Evolutionary conservation across 2,329 filamentous ascomycete genomes (phyloP).

Genomic region (Cordyceps tenuipes): DNA sequence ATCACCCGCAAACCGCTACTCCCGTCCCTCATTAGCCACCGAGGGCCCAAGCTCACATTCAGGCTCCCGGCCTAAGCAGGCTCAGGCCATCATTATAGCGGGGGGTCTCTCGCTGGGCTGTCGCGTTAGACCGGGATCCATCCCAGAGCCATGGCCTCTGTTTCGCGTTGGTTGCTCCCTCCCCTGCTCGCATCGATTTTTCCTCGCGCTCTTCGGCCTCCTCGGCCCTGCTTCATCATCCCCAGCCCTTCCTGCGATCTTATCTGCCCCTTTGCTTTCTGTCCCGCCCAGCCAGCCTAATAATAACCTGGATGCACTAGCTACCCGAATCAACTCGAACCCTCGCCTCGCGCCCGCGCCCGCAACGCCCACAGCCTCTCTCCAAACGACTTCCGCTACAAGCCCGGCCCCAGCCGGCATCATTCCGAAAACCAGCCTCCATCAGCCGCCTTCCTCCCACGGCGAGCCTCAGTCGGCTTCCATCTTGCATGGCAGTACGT

Average conservation of each 20-base stretch:
- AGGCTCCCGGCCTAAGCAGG: constrained; percentile 7
- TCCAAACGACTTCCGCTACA: constrained; percentile 3
- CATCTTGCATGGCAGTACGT: constrained; percentile 7
- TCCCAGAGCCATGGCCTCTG: constrained; percentile 12
- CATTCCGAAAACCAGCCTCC: constrained; percentile 2
- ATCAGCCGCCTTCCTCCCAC: not conserved
- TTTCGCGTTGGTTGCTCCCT: constrained; percentile 11
- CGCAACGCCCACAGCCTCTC: not conserved
- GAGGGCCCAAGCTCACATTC: constrained; percentile 9
- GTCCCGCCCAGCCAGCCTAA: not conserved
- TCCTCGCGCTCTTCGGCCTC: not conserved
- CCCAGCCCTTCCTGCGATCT: not conserved
- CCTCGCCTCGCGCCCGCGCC: constrained; percentile 4
- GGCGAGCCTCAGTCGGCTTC: constrained; percentile 1
- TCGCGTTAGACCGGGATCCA: constrained; percentile 11
- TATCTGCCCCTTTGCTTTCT: not conserved
- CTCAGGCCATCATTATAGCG: constrained; percentile 12
- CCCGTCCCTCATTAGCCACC: constrained; percentile 6
- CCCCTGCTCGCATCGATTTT: constrained; percentile 7
- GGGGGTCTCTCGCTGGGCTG: constrained; percentile 6
- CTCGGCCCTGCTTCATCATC: not conserved
- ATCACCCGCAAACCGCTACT: not conserved
- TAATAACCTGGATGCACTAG: constrained; percentile 6
- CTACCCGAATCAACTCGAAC: constrained; percentile 5
- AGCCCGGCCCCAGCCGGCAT: constrained; percentile 2